Conservation (phyloP, 306 rosid species). For the Acacia crassicarpa region DNA sequence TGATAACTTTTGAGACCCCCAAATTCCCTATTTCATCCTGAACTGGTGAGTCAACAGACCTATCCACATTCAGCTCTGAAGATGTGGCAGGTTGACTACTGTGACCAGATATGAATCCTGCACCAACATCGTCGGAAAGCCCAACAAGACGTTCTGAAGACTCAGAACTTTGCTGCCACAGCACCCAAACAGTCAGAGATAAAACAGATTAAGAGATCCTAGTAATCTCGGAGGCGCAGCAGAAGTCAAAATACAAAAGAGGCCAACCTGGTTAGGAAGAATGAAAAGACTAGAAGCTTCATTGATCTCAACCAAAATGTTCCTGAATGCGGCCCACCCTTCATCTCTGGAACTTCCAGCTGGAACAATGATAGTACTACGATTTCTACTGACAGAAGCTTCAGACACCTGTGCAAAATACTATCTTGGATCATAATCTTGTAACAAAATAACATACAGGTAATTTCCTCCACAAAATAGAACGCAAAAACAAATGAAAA, state of each 20-base stretch:
- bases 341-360: constrained; percentile 95
- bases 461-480: neutral
- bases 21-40: constrained; percentile 86
- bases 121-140: constrained; percentile 99
- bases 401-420: constrained; percentile 77
- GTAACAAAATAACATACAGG: constrained; percentile 19
- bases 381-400: constrained; percentile 98
- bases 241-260: constrained; percentile 23
- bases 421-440: constrained; percentile 30
- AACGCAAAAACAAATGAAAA: neutral
- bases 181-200: constrained; percentile 36
- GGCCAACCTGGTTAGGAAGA: constrained; percentile 83
- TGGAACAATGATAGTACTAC: constrained; percentile 98
- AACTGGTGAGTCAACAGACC: constrained; percentile 80
- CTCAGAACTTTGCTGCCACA: constrained; percentile 82
- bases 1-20: constrained; percentile 93
- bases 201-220: constrained; percentile 28
- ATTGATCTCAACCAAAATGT: constrained; percentile 93
- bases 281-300: constrained; percentile 96
- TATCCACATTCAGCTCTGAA: constrained; percentile 84
- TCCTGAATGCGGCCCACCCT: constrained; percentile 98
- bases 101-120: constrained; percentile 98
- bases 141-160: constrained; percentile 85
- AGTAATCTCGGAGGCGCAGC: constrained; percentile 16
- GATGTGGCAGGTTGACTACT: constrained; percentile 77